These are phyloP conservation scores for Podospora fimiseda DNA, from an alignment of 495 filamentous ascomycete genomes.

Conservation along the genomic window DNA sequence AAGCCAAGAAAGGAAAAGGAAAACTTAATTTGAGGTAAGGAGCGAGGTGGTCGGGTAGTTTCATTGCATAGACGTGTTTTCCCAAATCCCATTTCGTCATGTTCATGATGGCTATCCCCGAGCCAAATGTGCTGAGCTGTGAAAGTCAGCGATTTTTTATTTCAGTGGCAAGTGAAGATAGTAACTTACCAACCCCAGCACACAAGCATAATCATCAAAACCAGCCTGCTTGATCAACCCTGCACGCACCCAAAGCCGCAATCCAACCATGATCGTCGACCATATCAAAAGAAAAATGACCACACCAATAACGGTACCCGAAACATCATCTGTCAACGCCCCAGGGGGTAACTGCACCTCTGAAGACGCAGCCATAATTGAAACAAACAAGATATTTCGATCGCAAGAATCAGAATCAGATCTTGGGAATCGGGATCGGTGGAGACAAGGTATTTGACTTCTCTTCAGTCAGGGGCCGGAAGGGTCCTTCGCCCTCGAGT, in stretches of 20 bases:
- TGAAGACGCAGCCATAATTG: neutral
- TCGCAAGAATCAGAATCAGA: no score
- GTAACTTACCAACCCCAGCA: conserved; percentile 16
- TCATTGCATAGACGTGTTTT: conserved; percentile 18
- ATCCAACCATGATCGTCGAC: conserved; percentile 17
- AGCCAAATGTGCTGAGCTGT: conserved; percentile 11
- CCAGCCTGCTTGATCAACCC: conserved; percentile 21
- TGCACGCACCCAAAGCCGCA: conserved; percentile 21
- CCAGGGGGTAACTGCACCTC: conserved; percentile 15
- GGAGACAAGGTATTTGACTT: no score
- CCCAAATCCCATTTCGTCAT: conserved; percentile 24
- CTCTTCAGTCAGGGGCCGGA: no score
- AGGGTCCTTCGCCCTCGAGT: no score
- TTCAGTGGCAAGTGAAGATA: no score
- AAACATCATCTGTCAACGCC: conserved; percentile 15
- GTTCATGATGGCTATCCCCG: conserved; percentile 18
- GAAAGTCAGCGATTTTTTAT: neutral
- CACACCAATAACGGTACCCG: conserved; percentile 14
- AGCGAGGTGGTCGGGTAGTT: conserved; percentile 13
- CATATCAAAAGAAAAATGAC: conserved; percentile 14
- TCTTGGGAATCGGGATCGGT: no score
- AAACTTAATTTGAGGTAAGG: conserved; percentile 18
- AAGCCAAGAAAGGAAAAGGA: no score
- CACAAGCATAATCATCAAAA: conserved; percentile 21
- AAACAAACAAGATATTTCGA: no score